These are phyloP conservation scores for Lactifluus hygrophoroides DNA, from an alignment of 768 basidiomycete genomes.

Conservation along the genomic window DNA sequence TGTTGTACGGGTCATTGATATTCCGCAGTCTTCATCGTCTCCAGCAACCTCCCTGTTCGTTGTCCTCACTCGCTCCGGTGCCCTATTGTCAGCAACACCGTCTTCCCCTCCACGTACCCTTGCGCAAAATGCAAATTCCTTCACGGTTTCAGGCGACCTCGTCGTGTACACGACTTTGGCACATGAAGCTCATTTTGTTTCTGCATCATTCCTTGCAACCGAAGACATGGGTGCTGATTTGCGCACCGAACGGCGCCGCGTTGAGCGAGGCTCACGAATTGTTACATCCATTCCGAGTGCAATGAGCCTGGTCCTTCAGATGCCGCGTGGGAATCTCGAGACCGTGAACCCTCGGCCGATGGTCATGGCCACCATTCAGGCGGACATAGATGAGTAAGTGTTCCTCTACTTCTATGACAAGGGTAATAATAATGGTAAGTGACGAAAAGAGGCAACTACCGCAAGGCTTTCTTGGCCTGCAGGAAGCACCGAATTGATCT, in stretches of 20 bases:
- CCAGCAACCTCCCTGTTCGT: slow-evolving; percentile 2
- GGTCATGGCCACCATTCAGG: slow-evolving; percentile 75
- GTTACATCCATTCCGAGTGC: slow-evolving; percentile 80
- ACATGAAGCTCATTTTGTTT: slow-evolving; percentile 73
- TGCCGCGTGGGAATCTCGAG: slow-evolving; percentile 96
- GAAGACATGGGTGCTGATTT: slow-evolving; percentile 1
- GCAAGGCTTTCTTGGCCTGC: slow-evolving; percentile 84
- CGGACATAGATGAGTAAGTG: slow-evolving; percentile 66
- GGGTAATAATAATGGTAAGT: not conserved
- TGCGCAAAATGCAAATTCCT: slow-evolving; percentile 58
- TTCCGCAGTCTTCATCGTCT: not conserved
- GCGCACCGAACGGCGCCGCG: slow-evolving; percentile 61
- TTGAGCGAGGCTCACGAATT: slow-evolving; percentile 86
- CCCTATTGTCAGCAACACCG: not conserved
- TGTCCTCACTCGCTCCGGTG: slow-evolving; percentile 12
- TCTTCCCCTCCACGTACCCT: slow-evolving; percentile 26
- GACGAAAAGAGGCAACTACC: slow-evolving; percentile 54
- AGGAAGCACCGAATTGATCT: slow-evolving; percentile 91
- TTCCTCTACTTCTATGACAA: not conserved
- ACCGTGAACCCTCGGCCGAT: slow-evolving; percentile 89
- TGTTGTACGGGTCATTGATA: not conserved
- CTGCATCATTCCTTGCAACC: slow-evolving; percentile 33
- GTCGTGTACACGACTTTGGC: slow-evolving; percentile 77
- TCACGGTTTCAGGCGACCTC: slow-evolving; percentile 63
- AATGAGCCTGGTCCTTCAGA: slow-evolving; percentile 90